These are phyloP conservation scores for Sphaerulina vaccinii DNA, from an alignment of 2,329 filamentous ascomycete genomes.

Conservation along the genomic window DNA sequence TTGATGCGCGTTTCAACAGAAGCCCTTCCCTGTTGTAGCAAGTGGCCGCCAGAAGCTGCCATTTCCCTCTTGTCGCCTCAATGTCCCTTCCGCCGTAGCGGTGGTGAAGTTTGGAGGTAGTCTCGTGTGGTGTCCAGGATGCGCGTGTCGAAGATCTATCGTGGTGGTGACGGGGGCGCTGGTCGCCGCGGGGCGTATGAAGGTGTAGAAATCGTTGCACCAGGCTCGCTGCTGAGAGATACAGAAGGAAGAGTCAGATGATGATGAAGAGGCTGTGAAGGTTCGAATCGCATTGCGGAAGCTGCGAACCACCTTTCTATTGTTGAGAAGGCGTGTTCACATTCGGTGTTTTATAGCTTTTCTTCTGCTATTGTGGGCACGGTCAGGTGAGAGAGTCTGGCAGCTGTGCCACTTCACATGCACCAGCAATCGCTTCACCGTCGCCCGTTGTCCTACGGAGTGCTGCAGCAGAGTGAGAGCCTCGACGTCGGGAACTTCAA, in stretches of 20 bases:
- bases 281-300: constrained; percentile 5
- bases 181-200: background rate
- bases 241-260: background rate
- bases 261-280: constrained; percentile 3
- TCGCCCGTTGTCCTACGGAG: constrained; percentile 1
- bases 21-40: constrained; percentile 42
- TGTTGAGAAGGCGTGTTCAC: too few species aligned
- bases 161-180: too few species aligned
- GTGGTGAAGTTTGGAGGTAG: background rate
- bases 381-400: background rate
- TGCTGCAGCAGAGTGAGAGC: background rate
- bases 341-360: background rate
- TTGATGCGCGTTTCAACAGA: constrained; percentile 42
- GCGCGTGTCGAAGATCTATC: background rate
- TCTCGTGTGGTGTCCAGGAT: background rate
- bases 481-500: background rate
- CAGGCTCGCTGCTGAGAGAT: background rate
- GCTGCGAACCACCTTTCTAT: background rate
- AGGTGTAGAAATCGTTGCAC: background rate
- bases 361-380: background rate
- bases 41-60: constrained; percentile 36
- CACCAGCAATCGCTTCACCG: constrained; percentile 4
- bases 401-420: constrained; percentile 8
- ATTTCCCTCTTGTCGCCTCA: constrained; percentile 20
- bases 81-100: constrained; percentile 4